Evolutionary conservation across 768 basidiomycete species (phyloP), one percentile per base, ranked within the genome.

Genomic region (Terana coerulea): DNA sequence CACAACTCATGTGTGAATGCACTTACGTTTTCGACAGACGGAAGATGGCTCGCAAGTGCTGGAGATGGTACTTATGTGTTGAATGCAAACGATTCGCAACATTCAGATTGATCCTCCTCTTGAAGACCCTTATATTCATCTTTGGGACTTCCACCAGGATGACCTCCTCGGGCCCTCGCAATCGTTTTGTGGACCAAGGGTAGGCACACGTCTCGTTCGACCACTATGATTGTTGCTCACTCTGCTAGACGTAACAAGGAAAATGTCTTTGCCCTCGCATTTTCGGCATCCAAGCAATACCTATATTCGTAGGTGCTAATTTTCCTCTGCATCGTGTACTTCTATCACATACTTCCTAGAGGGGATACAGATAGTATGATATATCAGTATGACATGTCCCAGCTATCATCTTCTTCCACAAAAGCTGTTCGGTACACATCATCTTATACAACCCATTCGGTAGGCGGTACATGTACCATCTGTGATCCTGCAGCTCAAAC

Each of bases 221-320:
- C 5, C 50, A 29, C n/a, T n/a, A n/a, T n/a, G n/a, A n/a, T n/a
- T n/a, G 51, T 31, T 43, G 44, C 26, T 50, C 36, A 51, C 26
- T 15, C 19, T 30, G 11, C 14, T 37, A 33, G 33, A 3, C 3
- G 8, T 29, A 8, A 45, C 9, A 56, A 91, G 88, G 75, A 74
- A 35, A 89, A 88, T 57, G 77, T 90, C 30, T 81, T 91, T 64
- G 75, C 79, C 15, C 69, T 91, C 26, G 78, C 78, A 41, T 89
- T 91, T 68, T 88, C 88, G 5, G 75, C 83, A 0, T 73, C 74
- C 19, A 86, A 84, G 59, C 75, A 74, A 46, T 82, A 75, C 60
- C 62, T 90, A 35, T 79, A 78, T 62, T 81, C 81, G 88, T 88
- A 53, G 63, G 86, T 71, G 26, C n/a, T 17, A 57, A 51, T 28